phyloP scores from a whole-genome alignment of 805 yeast species.

The Teunomyces tritomae region DNA sequence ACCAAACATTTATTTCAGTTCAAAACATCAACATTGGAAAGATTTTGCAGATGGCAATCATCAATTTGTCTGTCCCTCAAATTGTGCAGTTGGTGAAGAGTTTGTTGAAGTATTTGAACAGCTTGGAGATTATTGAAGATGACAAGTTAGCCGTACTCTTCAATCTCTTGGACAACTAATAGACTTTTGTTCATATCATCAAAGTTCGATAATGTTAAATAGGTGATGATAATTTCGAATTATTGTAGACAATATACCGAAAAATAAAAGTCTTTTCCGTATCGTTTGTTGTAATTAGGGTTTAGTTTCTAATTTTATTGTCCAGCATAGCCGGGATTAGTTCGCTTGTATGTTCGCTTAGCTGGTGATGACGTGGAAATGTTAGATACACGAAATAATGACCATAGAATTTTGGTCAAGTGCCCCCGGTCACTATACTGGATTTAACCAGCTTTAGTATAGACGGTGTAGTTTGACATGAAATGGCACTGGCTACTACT shows the following conservation, averaged over 20 bases:
- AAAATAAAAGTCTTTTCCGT: background rate
- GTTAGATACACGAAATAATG: no score
- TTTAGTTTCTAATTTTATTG: no score
- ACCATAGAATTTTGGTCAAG: no score
- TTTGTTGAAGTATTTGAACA: slow-evolving; percentile 52
- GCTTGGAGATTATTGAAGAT: slow-evolving; percentile 27
- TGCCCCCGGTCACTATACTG: no score
- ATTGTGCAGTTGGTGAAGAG: slow-evolving; percentile 60
- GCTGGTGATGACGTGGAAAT: background rate
- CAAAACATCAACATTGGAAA: slow-evolving; percentile 71
- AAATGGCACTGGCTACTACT: background rate
- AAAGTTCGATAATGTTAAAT: background rate
- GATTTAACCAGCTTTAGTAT: background rate
- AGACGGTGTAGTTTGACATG: background rate
- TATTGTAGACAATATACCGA: background rate
- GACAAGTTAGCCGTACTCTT: slow-evolving; percentile 26
- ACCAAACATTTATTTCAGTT: slow-evolving; percentile 83
- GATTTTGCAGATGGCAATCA: slow-evolving; percentile 70
- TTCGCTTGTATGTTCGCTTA: background rate
- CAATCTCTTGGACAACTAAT: slow-evolving; percentile 27
- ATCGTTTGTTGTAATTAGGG: no score
- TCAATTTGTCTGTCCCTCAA: slow-evolving; percentile 65
- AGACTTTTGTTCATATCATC: background rate
- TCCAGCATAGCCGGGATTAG: no score
- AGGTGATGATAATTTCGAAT: background rate